A percentile compares a stretch with the other conserved stretches of the same genome.
Conservation (phyloP, 2,329 filamentous ascomycete genomes). For the Neurospora sp. region DNA sequence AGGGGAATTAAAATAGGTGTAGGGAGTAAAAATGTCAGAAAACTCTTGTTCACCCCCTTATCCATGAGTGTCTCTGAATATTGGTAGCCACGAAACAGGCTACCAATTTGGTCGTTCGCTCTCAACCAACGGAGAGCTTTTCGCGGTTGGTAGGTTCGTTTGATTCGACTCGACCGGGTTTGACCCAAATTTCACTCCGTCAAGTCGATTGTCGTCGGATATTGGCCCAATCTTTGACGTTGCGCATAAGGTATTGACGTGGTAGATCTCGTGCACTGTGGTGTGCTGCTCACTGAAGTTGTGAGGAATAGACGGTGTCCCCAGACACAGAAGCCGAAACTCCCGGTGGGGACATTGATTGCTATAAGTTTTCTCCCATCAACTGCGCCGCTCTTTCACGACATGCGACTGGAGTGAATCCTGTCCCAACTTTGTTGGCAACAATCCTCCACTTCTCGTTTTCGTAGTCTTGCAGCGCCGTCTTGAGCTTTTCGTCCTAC, state of each 20-base stretch:
- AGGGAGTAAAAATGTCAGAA: neutral
- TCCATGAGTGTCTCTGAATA: neutral
- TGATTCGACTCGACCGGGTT: neutral
- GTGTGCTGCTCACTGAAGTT: slow-evolving; percentile 11
- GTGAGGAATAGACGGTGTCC: slow-evolving; percentile 36
- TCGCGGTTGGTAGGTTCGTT: neutral
- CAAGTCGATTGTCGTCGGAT: neutral
- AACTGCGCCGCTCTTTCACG: slow-evolving; percentile 68
- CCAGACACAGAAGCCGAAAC: slow-evolving; percentile 34
- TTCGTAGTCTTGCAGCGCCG: slow-evolving; percentile 74
- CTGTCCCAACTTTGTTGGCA: slow-evolving; percentile 80
- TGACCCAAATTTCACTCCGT: neutral
- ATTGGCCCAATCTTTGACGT: neutral
- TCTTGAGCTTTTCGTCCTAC: slow-evolving; percentile 68
- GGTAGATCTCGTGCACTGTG: neutral
- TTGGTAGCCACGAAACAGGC: neutral
- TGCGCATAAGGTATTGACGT: neutral
- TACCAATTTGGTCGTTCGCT: neutral
- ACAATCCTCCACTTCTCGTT: slow-evolving; percentile 91
- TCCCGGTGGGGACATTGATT: slow-evolving; percentile 44
- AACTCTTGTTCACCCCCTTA: neutral
- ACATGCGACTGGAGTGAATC: slow-evolving; percentile 80
- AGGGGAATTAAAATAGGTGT: neutral
- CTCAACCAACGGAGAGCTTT: neutral
- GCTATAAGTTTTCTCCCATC: slow-evolving; percentile 41